A percentile compares a stretch with the other conserved stretches of the same genome.
Conservation (phyloP, 768 basidiomycete genomes). For the Mycena sanguinolenta region DNA sequence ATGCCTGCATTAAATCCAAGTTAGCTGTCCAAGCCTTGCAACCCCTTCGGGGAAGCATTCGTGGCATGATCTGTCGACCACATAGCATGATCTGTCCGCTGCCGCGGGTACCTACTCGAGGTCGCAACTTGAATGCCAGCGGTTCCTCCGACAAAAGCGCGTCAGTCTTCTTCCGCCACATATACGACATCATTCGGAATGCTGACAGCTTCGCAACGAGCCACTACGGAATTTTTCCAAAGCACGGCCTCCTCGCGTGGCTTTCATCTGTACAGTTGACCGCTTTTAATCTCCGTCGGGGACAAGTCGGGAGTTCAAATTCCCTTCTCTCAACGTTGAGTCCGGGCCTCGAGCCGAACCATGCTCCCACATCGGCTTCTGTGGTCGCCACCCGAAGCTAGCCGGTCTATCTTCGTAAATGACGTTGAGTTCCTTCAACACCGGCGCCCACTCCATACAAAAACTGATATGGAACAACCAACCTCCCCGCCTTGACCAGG, state of each 20-base stretch:
- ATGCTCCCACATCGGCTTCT: constrained; percentile 11
- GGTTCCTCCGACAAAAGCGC: constrained; percentile 23
- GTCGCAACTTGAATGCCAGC: background rate
- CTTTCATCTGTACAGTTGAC: constrained; percentile 18
- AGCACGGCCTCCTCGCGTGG: constrained; percentile 26
- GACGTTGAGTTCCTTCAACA: constrained; percentile 19
- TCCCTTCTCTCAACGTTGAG: background rate
- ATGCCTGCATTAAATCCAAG: constrained; percentile 1
- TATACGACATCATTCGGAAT: constrained; percentile 15
- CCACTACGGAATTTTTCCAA: background rate
- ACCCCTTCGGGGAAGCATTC: background rate
- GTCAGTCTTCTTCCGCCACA: background rate
- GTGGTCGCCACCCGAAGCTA: constrained; percentile 6
- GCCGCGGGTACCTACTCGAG: background rate
- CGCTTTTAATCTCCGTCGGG: constrained; percentile 33
- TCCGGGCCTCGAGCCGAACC: constrained; percentile 22
- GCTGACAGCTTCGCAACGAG: background rate
- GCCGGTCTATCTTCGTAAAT: constrained; percentile 13
- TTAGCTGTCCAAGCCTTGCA: background rate
- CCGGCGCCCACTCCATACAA: constrained; percentile 9
- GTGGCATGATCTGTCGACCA: background rate
- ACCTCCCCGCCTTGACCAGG: constrained; percentile 1
- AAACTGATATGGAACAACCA: constrained; percentile 10
- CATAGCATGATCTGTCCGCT: background rate
- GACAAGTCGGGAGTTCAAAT: constrained; percentile 16